Evolutionary conservation across 164 flowering plant genomes (phyloP).

Genomic region (Kalanchoe fedtschenkoi): DNA sequence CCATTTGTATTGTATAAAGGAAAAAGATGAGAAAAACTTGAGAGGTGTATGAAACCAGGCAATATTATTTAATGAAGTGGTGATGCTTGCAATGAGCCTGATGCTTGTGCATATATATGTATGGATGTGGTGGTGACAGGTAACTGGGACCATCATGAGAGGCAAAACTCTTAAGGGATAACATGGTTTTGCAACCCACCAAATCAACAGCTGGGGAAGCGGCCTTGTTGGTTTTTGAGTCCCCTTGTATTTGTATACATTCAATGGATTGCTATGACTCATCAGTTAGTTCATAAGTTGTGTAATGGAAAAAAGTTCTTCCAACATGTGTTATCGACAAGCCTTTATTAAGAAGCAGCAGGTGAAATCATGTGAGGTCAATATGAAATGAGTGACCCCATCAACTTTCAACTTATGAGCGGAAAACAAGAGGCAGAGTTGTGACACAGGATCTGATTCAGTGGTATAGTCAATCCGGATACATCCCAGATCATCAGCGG

Average conservation of each 20-base stretch:
- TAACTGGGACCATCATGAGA: background rate
- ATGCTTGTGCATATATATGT: background rate
- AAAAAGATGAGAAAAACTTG: background rate
- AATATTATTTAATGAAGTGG: background rate
- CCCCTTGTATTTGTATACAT: too few species aligned
- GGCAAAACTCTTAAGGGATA: background rate
- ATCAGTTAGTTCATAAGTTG: too few species aligned
- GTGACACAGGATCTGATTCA: too few species aligned
- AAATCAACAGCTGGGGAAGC: background rate
- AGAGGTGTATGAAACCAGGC: background rate
- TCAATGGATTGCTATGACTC: too few species aligned
- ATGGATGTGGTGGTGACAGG: background rate
- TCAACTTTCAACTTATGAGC: background rate
- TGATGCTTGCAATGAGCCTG: background rate
- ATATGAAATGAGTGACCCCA: background rate
- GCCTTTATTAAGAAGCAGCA: background rate
- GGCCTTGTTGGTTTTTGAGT: too few species aligned
- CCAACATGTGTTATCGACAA: background rate
- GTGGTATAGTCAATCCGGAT: too few species aligned
- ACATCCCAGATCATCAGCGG: too few species aligned
- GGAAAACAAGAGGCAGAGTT: background rate
- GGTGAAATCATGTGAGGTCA: background rate
- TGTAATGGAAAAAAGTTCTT: background rate
- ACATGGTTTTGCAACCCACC: background rate
- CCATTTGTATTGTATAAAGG: background rate